Evolutionary conservation across 306 rosid species (phyloP).

Genomic region (Lablab purpureus): DNA sequence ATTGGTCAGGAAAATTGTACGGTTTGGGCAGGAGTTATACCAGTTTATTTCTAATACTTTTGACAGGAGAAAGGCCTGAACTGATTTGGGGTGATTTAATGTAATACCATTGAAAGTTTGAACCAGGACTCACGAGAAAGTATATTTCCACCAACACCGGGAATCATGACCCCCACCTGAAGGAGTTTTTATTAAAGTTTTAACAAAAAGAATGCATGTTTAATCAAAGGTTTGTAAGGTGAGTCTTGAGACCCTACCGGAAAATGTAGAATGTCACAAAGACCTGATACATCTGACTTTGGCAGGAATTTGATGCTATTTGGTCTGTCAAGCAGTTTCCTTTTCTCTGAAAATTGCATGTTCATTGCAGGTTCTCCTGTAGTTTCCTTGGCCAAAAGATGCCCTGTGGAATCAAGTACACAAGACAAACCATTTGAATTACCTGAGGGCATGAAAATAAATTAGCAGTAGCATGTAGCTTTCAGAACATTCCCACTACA

Average conservation of each 20-base stretch:
- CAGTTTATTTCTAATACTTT: neutral
- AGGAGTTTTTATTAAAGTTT: constrained; percentile 7
- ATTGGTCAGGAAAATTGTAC: neutral
- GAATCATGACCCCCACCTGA: neutral
- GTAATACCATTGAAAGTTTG: neutral
- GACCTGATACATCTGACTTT: constrained; percentile 61
- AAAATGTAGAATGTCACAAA: constrained; percentile 67
- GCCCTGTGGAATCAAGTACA: constrained; percentile 37
- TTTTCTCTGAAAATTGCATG: constrained; percentile 48
- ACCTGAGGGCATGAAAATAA: constrained; percentile 37
- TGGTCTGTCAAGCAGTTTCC: constrained; percentile 50
- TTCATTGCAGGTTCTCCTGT: constrained; percentile 39
- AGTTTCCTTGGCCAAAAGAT: constrained; percentile 32
- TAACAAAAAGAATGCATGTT: neutral
- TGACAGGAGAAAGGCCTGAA: neutral
- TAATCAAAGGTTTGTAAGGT: constrained; percentile 21
- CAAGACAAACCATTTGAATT: constrained; percentile 24
- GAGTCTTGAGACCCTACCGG: constrained; percentile 56
- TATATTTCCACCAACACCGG: neutral
- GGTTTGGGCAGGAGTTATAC: neutral
- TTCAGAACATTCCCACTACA: constrained; percentile 4
- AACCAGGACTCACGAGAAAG: neutral
- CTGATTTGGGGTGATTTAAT: neutral
- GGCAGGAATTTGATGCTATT: constrained; percentile 53
- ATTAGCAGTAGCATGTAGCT: constrained; percentile 15